Evolutionary conservation across 176 grass and related monocot species (phyloP).

Genomic region (Phragmites australis): DNA sequence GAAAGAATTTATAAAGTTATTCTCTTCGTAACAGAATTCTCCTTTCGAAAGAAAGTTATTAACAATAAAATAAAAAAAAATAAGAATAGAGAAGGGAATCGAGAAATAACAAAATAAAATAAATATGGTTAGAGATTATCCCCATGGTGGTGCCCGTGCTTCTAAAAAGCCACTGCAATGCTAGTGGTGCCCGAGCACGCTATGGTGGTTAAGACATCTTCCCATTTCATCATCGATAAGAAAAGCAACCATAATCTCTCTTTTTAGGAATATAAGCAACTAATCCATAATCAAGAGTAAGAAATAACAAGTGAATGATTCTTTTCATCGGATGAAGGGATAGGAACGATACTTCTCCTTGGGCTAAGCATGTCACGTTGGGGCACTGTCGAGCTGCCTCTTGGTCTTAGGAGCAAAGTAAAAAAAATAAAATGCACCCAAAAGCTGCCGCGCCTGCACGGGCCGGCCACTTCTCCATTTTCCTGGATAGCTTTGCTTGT

Average conservation of each 20-base stretch:
- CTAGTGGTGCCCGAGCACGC: neutral
- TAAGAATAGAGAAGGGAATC: too few species aligned
- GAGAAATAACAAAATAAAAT: too few species aligned
- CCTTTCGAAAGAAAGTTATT: too few species aligned
- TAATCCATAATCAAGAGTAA: neutral
- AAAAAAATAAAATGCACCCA: neutral
- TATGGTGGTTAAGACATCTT: neutral
- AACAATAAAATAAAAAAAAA: too few species aligned
- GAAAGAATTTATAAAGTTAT: too few species aligned
- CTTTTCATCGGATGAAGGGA: neutral
- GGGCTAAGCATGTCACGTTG: neutral
- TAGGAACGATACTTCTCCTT: neutral
- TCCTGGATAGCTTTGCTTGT: neutral
- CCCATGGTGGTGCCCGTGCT: too few species aligned
- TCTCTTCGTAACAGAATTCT: too few species aligned
- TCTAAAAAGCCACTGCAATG: neutral
- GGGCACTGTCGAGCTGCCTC: neutral
- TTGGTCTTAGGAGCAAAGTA: neutral
- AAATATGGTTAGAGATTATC: too few species aligned
- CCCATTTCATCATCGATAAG: neutral
- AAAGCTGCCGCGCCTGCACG: neutral
- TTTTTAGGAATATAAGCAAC: neutral
- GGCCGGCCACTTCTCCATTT: neutral
- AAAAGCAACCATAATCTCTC: too few species aligned
- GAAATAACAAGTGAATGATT: neutral